Conservation (phyloP, 2,329 filamentous ascomycete species). For the Diaporthe sp. region DNA sequence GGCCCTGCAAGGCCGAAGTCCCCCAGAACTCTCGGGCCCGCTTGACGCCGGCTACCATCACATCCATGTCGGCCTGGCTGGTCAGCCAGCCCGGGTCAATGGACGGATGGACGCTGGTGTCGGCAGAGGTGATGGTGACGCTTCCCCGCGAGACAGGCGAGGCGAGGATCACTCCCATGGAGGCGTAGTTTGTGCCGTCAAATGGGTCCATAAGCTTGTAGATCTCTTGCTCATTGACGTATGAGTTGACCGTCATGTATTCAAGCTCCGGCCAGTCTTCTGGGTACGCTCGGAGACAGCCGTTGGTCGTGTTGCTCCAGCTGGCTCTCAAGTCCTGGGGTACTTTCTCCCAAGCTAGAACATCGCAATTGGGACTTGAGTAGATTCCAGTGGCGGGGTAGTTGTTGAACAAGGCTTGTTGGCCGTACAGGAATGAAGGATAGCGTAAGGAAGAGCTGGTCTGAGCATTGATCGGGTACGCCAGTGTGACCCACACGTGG, state of each 20-base stretch:
- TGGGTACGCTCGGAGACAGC: not conserved
- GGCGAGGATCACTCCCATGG: not conserved
- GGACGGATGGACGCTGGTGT: conserved; percentile 41
- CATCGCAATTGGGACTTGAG: conserved; percentile 12
- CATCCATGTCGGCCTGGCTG: not conserved
- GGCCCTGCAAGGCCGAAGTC: conserved; percentile 35
- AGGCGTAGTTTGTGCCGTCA: conserved; percentile 17
- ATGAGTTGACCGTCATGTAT: conserved; percentile 2
- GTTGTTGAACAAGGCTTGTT: not conserved
- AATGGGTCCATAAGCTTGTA: not conserved
- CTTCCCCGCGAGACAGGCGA: conserved; percentile 5
- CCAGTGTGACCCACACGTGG: conserved; percentile 39
- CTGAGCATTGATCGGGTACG: not conserved
- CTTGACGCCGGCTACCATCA: conserved; percentile 39
- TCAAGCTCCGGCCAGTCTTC: conserved; percentile 26
- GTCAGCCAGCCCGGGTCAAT: conserved; percentile 52
- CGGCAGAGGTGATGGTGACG: conserved; percentile 11
- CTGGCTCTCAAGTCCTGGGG: not conserved
- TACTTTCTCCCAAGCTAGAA: conserved; percentile 10
- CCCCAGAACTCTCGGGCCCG: conserved; percentile 35
- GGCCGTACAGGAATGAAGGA: not conserved
- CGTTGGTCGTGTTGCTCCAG: not conserved
- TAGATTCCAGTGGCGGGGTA: conserved; percentile 1
- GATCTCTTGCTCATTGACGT: not conserved
- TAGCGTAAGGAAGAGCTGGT: not conserved